Conservation (phyloP, 75 land plant species). For the Pseudotsuga menziesii region DNA sequence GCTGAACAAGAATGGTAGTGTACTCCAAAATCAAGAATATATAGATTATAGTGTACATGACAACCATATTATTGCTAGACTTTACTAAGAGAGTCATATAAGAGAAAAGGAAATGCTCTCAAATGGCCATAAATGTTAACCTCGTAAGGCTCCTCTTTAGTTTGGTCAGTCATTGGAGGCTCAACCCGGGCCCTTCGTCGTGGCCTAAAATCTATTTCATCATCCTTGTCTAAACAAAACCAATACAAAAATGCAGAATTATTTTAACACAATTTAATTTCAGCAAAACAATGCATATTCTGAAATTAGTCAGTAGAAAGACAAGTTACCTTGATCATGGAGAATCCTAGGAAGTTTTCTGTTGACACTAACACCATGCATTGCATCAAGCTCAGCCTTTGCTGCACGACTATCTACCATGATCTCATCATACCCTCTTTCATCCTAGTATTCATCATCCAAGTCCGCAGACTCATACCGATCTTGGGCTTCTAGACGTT, state of each 20-base stretch:
- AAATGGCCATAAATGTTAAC: conserved; percentile 15
- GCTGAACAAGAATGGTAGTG: too few species aligned
- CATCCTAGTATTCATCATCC: conserved; percentile 83
- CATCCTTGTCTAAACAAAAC: conserved; percentile 60
- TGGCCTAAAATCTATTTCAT: conserved; percentile 56
- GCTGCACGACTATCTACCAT: conserved; percentile 88
- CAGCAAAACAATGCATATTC: neutral
- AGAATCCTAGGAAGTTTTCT: conserved; percentile 82
- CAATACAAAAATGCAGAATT: conserved; percentile 5
- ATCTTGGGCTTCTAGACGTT: conserved; percentile 66
- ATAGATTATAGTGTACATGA: too few species aligned
- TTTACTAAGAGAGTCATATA: neutral
- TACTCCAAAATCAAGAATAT: too few species aligned
- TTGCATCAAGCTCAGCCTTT: conserved; percentile 65
- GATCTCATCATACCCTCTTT: conserved; percentile 76
- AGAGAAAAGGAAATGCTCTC: neutral
- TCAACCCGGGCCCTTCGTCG: conserved; percentile 64
- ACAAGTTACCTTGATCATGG: conserved; percentile 64
- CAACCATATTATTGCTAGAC: too few species aligned
- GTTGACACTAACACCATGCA: conserved; percentile 28
- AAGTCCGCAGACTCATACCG: conserved; percentile 76
- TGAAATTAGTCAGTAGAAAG: neutral
- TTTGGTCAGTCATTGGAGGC: conserved; percentile 63
- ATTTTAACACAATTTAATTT: neutral
- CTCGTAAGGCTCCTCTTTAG: conserved; percentile 67